Conservation (phyloP, 2,329 filamentous ascomycete species). For the Phaeosphaeriaceae sp. region DNA sequence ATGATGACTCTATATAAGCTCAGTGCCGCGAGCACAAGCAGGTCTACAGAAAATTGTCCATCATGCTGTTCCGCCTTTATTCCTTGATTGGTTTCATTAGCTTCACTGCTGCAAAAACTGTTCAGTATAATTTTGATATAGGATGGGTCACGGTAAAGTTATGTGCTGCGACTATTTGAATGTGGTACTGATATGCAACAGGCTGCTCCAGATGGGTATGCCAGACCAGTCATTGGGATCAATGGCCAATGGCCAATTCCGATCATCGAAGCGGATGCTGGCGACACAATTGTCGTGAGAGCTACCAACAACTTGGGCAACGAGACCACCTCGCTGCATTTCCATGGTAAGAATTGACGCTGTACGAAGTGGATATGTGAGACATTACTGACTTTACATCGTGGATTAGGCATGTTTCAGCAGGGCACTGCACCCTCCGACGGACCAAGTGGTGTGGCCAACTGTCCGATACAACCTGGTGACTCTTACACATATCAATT, state of each 20-base stretch:
- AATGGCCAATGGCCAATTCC: neutral
- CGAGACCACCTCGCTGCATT: constrained; percentile 1
- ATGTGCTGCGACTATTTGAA: neutral
- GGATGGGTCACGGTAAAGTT: constrained; percentile 55
- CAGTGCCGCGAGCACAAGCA: too few species aligned
- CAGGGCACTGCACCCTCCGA: neutral
- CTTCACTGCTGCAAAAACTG: constrained; percentile 39
- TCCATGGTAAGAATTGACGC: too few species aligned
- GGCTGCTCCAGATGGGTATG: neutral
- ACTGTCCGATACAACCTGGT: neutral
- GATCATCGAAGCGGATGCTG: neutral
- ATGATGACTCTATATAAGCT: neutral
- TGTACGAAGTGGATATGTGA: too few species aligned
- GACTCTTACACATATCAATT: neutral
- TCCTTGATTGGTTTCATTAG: constrained; percentile 14
- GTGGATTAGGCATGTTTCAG: neutral
- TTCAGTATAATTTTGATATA: constrained; percentile 61
- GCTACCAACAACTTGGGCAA: neutral
- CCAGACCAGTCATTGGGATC: neutral
- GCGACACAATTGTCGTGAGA: neutral
- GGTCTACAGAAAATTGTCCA: too few species aligned
- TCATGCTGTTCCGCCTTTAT: neutral
- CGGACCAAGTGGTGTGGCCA: neutral
- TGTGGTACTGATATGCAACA: neutral
- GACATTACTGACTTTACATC: too few species aligned